These are phyloP conservation scores for Salix dunnii DNA, from an alignment of 345 rosid species.

Conservation along the genomic window DNA sequence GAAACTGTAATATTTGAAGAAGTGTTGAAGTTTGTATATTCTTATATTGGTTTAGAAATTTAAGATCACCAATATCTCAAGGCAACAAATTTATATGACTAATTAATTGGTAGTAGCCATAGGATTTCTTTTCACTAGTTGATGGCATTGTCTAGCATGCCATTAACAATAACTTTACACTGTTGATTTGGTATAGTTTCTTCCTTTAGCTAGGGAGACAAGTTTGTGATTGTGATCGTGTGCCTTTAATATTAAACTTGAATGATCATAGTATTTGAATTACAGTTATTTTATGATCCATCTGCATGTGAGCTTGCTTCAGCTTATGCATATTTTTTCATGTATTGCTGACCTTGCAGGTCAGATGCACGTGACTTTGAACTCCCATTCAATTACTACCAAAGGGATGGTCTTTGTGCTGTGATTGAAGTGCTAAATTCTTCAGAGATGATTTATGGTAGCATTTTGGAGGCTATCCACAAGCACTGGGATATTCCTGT, in stretches of 20 bases:
- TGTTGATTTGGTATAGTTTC: not conserved
- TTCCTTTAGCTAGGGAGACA: not conserved
- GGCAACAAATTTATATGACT: not conserved
- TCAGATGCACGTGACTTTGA: conserved; percentile 56
- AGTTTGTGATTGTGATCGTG: not conserved
- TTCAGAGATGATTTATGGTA: conserved; percentile 44
- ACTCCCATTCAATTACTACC: conserved; percentile 53
- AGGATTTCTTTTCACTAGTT: not conserved
- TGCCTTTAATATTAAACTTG: too few species aligned
- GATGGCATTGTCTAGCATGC: not conserved
- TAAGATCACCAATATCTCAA: not conserved
- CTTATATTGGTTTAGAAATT: not conserved
- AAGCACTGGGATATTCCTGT: conserved; percentile 56
- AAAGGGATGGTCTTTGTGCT: conserved; percentile 49
- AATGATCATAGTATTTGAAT: not conserved
- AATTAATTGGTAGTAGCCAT: not conserved
- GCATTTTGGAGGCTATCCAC: conserved; percentile 55
- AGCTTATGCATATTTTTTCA: conserved; percentile 7
- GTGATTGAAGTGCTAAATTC: conserved; percentile 65
- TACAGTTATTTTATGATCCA: not conserved
- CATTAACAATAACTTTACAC: not conserved
- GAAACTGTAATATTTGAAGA: too few species aligned
- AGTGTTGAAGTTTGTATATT: not conserved
- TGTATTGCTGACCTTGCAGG: conserved; percentile 49
- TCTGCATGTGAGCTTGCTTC: conserved; percentile 11